Percentiles rank a stretch among this genome's conserved stretches.
Conservation (phyloP, 2,329 filamentous ascomycete genomes). For the Zymoseptoria ardabiliae region DNA sequence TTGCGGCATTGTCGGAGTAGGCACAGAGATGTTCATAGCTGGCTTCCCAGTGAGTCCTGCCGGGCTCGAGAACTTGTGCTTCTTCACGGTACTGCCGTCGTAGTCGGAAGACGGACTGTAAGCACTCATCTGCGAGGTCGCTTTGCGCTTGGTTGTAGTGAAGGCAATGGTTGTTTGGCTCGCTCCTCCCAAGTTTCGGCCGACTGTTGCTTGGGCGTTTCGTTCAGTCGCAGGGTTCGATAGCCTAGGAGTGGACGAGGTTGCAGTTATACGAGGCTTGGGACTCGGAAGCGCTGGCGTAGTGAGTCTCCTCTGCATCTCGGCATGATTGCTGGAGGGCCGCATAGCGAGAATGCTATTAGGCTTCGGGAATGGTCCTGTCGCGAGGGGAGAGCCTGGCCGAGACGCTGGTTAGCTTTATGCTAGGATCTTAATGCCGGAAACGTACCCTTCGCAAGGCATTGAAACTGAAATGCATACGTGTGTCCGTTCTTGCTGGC, state of each 20-base stretch:
- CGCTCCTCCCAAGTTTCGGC: neutral
- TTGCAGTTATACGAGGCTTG: neutral
- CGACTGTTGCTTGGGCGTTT: neutral
- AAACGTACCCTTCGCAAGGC: neutral
- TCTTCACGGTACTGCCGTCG: neutral
- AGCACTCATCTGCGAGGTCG: neutral
- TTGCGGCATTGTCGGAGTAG: too few species aligned
- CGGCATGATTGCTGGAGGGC: neutral
- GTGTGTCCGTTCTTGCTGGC: neutral
- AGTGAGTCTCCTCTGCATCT: neutral
- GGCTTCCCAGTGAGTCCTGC: neutral
- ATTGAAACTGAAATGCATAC: neutral
- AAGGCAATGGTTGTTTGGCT: neutral
- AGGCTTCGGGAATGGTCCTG: neutral
- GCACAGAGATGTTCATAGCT: neutral
- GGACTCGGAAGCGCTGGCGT: neutral
- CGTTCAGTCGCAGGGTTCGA: neutral
- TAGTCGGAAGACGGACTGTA: neutral
- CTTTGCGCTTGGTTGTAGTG: neutral
- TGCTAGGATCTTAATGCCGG: neutral
- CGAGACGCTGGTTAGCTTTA: neutral
- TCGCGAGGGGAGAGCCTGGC: neutral
- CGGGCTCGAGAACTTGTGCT: neutral
- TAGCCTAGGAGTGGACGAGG: neutral
- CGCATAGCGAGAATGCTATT: neutral